phyloP scores from a whole-genome alignment of 2,329 filamentous ascomycete genomes.

The Acrocalymma vagum region DNA sequence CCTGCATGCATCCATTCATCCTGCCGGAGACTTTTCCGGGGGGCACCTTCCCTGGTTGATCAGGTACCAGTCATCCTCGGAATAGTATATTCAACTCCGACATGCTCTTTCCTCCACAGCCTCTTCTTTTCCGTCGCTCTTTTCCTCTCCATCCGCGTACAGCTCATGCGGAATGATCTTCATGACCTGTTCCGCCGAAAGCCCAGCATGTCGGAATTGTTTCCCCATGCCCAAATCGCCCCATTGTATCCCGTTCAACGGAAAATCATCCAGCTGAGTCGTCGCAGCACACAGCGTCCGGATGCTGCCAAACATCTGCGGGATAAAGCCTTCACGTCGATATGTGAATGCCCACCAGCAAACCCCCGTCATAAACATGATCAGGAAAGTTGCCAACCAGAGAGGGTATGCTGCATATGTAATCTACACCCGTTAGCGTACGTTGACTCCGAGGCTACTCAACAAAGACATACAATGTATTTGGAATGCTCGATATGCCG shows the following conservation, averaged over 20 bases:
- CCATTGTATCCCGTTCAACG: conserved; percentile 30
- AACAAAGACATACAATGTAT: conserved; percentile 23
- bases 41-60: no score
- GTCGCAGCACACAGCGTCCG: conserved; percentile 36
- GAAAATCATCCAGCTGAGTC: conserved; percentile 37
- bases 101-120: not conserved
- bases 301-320: conserved; percentile 45
- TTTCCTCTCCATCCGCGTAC: conserved; percentile 25
- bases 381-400: conserved; percentile 34
- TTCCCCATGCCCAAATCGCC: conserved; percentile 32
- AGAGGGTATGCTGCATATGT: conserved; percentile 35
- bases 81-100: not conserved
- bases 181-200: conserved; percentile 31
- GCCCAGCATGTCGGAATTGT: conserved; percentile 35
- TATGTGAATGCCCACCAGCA: conserved; percentile 44
- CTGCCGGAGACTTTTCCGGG: no score
- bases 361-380: conserved; percentile 36
- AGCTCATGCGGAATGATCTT: conserved; percentile 37
- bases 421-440: conserved; percentile 19
- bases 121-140: not conserved
- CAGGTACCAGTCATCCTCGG: not conserved
- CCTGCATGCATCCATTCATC: no score
- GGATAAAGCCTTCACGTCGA: conserved; percentile 40
- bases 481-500: conserved; percentile 28
- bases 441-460: not conserved